These are phyloP conservation scores for Hygrophorus pudorinus DNA, from an alignment of 768 basidiomycete species.

Conservation along the genomic window DNA sequence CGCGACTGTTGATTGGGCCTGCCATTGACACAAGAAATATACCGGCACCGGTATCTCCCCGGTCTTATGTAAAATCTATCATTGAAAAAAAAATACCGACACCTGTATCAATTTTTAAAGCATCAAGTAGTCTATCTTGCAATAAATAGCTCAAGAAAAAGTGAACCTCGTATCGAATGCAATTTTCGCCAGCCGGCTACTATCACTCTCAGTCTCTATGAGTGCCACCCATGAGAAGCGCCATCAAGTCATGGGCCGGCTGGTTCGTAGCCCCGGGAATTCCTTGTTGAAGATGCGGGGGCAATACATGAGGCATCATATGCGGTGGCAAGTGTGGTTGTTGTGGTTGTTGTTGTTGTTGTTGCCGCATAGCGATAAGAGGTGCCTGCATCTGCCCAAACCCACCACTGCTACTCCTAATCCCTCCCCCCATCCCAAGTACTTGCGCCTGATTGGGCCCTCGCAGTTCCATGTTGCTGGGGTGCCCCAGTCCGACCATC, in stretches of 20 bases:
- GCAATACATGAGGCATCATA: slow-evolving; percentile 35
- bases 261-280: slow-evolving; percentile 39
- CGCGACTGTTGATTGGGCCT: too few relatives aligned
- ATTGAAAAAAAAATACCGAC: too few relatives aligned
- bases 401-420: slow-evolving; percentile 38
- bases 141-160: too few relatives aligned
- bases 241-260: slow-evolving; percentile 70
- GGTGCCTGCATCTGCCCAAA: slow-evolving; percentile 35
- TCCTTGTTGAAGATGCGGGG: slow-evolving; percentile 53
- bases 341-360: slow-evolving; percentile 38
- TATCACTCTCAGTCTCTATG: slow-evolving; percentile 47
- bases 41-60: not conserved
- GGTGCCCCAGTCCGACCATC: slow-evolving; percentile 44
- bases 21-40: not conserved
- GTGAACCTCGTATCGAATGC: too few relatives aligned
- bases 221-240: slow-evolving; percentile 67
- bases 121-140: too few relatives aligned
- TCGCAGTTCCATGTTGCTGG: slow-evolving; percentile 45
- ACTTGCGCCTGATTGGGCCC: slow-evolving; percentile 40
- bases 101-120: too few relatives aligned
- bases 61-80: too few relatives aligned
- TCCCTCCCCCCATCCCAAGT: slow-evolving; percentile 37
- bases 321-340: slow-evolving; percentile 54
- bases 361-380: slow-evolving; percentile 39
- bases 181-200: slow-evolving; percentile 3